phyloP scores from a whole-genome alignment of 1,284 basidiomycete species.

The Amylostereum chailletii region DNA sequence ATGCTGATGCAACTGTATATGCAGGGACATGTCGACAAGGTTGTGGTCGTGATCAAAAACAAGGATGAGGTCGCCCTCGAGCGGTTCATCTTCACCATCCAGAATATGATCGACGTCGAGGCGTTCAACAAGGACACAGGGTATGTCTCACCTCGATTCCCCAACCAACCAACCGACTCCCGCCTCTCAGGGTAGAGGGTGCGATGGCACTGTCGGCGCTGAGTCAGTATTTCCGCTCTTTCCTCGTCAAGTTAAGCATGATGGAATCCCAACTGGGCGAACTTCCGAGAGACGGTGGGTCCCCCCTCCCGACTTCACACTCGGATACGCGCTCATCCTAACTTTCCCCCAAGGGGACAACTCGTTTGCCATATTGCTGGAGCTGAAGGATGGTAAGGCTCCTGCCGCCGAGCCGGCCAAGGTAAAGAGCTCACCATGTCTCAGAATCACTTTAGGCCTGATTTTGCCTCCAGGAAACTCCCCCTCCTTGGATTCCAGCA shows the following conservation, averaged over 20 bases:
- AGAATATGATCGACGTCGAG: slow-evolving; percentile 64
- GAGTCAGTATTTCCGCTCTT: slow-evolving; percentile 75
- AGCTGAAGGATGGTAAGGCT: slow-evolving; percentile 64
- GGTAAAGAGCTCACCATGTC: slow-evolving; percentile 18
- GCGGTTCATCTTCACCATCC: slow-evolving; percentile 74
- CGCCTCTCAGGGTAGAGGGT: slow-evolving; percentile 46
- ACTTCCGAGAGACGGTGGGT: slow-evolving; percentile 40
- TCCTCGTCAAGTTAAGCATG: slow-evolving; percentile 78
- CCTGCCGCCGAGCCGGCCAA: slow-evolving; percentile 46
- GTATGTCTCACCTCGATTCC: slow-evolving; percentile 22
- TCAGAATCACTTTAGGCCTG: not conserved
- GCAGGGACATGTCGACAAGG: slow-evolving; percentile 66
- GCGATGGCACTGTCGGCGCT: slow-evolving; percentile 59
- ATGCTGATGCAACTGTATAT: too few species aligned
- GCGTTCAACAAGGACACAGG: slow-evolving; percentile 53
- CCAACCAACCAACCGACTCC: too few species aligned
- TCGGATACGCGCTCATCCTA: slow-evolving; percentile 1
- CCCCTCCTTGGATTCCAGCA: slow-evolving; percentile 72
- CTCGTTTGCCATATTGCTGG: slow-evolving; percentile 78
- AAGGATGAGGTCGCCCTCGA: slow-evolving; percentile 68
- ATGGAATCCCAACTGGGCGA: slow-evolving; percentile 71
- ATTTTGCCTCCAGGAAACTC: slow-evolving; percentile 31
- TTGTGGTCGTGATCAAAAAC: slow-evolving; percentile 75
- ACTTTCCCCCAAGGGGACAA: slow-evolving; percentile 47
- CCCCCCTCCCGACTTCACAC: not conserved